Evolutionary conservation across 2,329 filamentous ascomycete genomes (phyloP).

Genomic region (Colletotrichum shisoi): DNA sequence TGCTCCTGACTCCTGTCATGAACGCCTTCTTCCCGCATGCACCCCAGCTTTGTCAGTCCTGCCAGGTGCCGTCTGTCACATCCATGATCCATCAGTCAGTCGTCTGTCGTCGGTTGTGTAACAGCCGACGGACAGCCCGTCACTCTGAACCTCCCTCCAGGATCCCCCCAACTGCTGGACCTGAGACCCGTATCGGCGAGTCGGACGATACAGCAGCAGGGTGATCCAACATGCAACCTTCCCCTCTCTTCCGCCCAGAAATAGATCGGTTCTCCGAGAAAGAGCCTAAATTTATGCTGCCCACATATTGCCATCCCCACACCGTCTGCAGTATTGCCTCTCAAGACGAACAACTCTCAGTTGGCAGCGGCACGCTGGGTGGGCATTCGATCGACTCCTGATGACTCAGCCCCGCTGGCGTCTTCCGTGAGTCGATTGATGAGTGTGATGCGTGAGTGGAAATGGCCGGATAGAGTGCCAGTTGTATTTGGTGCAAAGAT

Average conservation of each 20-base stretch:
- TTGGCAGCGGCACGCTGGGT: neutral
- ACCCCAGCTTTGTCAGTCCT: neutral
- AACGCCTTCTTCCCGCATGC: constrained; percentile 2
- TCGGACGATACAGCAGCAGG: neutral
- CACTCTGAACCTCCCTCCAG: too few relatives aligned
- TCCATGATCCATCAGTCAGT: too few relatives aligned
- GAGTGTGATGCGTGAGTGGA: too few relatives aligned
- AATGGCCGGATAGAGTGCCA: too few relatives aligned
- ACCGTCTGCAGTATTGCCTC: neutral
- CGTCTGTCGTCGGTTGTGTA: too few relatives aligned
- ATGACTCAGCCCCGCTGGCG: neutral
- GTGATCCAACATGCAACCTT: constrained; percentile 1
- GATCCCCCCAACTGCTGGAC: neutral
- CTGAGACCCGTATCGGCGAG: constrained; percentile 3
- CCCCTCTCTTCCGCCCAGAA: neutral
- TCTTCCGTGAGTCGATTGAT: neutral
- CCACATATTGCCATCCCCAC: neutral
- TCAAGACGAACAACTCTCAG: neutral
- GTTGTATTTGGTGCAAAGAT: too few relatives aligned
- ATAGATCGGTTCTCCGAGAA: constrained; percentile 3
- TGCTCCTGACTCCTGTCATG: constrained; percentile 6
- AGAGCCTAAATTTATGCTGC: neutral
- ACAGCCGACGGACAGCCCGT: neutral
- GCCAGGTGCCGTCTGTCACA: neutral
- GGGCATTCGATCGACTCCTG: neutral